Evolutionary conservation across 257 asterid species (phyloP), one percentile per base, ranked within the genome.

Genomic region (Penstemon newberryi): DNA sequence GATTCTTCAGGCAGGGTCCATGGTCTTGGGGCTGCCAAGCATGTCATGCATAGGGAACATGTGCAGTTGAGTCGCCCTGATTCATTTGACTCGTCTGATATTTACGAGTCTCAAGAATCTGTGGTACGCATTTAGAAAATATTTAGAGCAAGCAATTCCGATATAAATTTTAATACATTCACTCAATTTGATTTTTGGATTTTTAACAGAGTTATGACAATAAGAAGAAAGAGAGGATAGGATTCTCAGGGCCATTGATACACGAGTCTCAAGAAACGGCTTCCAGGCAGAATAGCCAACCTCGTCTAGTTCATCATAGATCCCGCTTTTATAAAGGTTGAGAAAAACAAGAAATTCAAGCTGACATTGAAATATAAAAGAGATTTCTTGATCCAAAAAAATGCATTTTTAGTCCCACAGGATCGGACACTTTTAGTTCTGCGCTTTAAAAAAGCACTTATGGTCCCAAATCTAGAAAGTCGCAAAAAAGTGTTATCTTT

Each of bases 271-370:
- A 74, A 52, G 83, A 74, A 54, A 67, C 4, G 39, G 78, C 77
- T 11, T 18, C 71, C 9, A 72, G 66, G 18, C 80, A 80, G 60
- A 72, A 78, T 43, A 72, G 75, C 55, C 82, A 74, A 49, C 67
- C 63, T 63, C 89, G 66, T 40, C 81, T 64, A 8, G 54, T 56
- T 66, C 77, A 41, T 71, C 85, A 78, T 43, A 84, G 90, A 79
- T 87, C 96, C 11, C 89, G 95, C 5, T 89, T 92, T 67, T 66
- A 79, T 50, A 71, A 75, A 83, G 96, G 98, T 91, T 18, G 67
- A 71, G 3, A 39, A 7, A 19, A 19, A 6, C 1, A 8, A 5
- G 55, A 9, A 53, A 41, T 38, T 39, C 18, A 41, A 15, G 12
- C 18, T 15, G 39, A 6, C 1, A 33, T 9, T 2, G 3, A 6